A percentile compares a stretch with the other conserved stretches of the same genome.
Evolutionary conservation across 371 early-diverging fungal species (phyloP).

Genomic region (Mortierella sp.): DNA sequence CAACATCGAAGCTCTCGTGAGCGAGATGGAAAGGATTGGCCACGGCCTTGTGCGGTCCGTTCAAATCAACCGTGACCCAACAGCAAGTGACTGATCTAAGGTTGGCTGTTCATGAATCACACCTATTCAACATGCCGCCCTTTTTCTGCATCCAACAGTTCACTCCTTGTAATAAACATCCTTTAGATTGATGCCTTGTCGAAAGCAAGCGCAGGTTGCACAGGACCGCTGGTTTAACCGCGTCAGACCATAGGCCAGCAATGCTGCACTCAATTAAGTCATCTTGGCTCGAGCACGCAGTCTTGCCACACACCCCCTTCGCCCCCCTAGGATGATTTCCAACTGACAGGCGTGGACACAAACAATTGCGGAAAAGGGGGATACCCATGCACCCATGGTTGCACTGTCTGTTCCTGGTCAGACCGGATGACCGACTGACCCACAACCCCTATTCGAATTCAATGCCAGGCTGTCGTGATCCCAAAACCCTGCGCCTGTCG

Average conservation of each 20-base stretch:
- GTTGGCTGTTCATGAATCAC: not conserved
- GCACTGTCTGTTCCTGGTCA: not conserved
- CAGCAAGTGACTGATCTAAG: constrained; percentile 8
- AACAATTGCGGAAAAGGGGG: constrained; percentile 8
- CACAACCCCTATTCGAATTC: too few relatives aligned
- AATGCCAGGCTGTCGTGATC: too few relatives aligned
- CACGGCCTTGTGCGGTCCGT: constrained; percentile 44
- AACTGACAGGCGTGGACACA: not conserved
- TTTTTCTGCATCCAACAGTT: not conserved
- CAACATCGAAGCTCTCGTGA: constrained; percentile 73
- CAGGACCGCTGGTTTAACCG: too few relatives aligned
- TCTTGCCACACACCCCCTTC: not conserved
- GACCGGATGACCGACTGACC: constrained; percentile 15
- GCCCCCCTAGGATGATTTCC: not conserved
- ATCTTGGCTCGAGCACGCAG: constrained; percentile 18
- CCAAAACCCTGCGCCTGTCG: too few relatives aligned
- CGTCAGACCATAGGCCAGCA: too few relatives aligned
- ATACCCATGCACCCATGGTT: constrained; percentile 4
- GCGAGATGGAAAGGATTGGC: constrained; percentile 60
- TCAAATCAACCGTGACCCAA: constrained; percentile 36
- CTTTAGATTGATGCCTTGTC: not conserved
- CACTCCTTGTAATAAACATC: not conserved
- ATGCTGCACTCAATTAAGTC: too few relatives aligned
- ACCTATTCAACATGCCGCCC: constrained; percentile 9
- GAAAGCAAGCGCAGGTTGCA: too few relatives aligned